Base-by-base conservation (phyloP, 257 asterid genomes). In the Hygrophila difformis region DNA sequence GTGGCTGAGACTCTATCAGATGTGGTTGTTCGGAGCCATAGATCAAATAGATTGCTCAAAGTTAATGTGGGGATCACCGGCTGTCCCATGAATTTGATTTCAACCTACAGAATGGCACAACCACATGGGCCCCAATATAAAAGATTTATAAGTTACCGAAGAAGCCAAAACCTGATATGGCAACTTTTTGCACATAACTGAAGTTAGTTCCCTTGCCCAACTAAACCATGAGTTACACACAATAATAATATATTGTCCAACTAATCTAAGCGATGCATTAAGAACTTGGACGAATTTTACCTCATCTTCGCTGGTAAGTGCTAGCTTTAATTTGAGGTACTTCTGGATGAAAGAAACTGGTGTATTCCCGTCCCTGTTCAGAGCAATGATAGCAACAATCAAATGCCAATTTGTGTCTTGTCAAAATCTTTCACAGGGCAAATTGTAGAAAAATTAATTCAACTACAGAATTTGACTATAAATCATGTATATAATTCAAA, bases 61-160 rank as follows among this genome's bases (percentile, higher is more conserved):
- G 82, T 67, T 66, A 79, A 26, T 18, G 96, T 77, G 43, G 97
- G 93, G 55, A 73, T 66, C 55, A 89, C 64, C 20, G 78, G 12
- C 60, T 74, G 85, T 16, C 93, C 94, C 97, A 79, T 77, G 68
- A 88, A 88, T 56, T 75, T 88, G 38, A 88, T 79, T 49, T 88
- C 97, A 17, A 88, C 83, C 96, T 88, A 66, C 67, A 59, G 56
- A 51, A 55, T 5, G 3, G 57, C 18, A 21, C 17, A 21, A 34
- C n/a, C n/a, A n/a, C n/a, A n/a, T n/a, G n/a, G n/a, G n/a, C n/a
- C n/a, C n/a, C n/a, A n/a, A n/a, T n/a, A n/a, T n/a, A n/a, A n/a
- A n/a, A n/a, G n/a, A n/a, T n/a, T n/a, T n/a, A n/a, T n/a, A n/a
- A n/a, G n/a, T n/a, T n/a, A n/a, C n/a, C n/a, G 31, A 16, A 34